Evolutionary conservation across 1,284 basidiomycete species (phyloP).

Genomic region (Malassezia psittaci): DNA sequence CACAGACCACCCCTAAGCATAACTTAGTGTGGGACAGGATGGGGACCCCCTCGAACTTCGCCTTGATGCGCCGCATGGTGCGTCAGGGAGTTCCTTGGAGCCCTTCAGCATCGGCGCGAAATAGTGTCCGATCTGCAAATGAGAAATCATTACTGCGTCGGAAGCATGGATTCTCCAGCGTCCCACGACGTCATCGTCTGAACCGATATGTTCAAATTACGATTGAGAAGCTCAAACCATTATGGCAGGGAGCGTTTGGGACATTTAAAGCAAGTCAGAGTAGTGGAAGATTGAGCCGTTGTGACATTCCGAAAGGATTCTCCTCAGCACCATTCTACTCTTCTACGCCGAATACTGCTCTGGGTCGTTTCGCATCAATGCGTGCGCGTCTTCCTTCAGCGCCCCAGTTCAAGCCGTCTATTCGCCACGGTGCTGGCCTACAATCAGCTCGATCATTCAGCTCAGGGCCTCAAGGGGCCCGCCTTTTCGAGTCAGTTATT

Average conservation of each 20-base stretch:
- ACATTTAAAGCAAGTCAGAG: too few species aligned
- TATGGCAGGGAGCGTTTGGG: neutral
- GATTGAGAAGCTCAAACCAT: neutral
- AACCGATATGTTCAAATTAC: neutral
- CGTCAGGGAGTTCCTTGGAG: too few species aligned
- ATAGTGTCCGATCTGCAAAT: too few species aligned
- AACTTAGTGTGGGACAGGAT: too few species aligned
- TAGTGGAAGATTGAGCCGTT: too few species aligned
- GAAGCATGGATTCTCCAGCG: too few species aligned
- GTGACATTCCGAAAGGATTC: neutral
- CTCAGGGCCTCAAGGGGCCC: neutral
- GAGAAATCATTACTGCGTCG: too few species aligned
- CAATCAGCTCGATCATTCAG: slow-evolving; percentile 8
- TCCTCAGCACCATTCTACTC: neutral
- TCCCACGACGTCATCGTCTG: neutral
- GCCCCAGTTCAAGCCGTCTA: neutral
- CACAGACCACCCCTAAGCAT: too few species aligned
- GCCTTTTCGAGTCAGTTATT: slow-evolving; percentile 9
- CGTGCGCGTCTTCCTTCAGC: slow-evolving; percentile 5
- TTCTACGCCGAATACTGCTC: neutral
- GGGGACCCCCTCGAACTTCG: too few species aligned
- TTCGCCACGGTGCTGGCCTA: slow-evolving; percentile 1
- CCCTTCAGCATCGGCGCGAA: too few species aligned
- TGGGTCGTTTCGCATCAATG: slow-evolving; percentile 1
- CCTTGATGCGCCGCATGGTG: too few species aligned